Evolutionary conservation across 2,329 filamentous ascomycete genomes (phyloP).

Genomic region (Cytospora piceicola): DNA sequence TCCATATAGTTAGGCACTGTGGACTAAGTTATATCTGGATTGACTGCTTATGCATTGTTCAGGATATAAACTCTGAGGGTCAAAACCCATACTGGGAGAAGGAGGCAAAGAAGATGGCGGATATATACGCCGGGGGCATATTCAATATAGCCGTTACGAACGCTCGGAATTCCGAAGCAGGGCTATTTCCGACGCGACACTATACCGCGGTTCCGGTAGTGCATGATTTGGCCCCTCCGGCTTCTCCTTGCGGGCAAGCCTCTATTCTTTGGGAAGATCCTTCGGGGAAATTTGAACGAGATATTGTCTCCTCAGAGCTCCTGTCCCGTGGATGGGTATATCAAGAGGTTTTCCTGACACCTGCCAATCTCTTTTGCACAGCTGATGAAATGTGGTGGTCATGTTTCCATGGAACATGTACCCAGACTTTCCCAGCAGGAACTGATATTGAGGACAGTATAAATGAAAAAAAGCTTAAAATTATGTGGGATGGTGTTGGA

Average conservation of each 20-base stretch:
- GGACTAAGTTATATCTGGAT: constrained; percentile 11
- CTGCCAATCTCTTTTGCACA: constrained; percentile 15
- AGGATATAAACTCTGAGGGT: background rate
- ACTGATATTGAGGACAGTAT: background rate
- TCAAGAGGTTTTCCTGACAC: constrained; percentile 7
- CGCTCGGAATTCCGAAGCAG: background rate
- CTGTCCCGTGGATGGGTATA: constrained; percentile 18
- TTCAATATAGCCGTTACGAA: constrained; percentile 9
- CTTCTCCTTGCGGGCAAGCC: too few species aligned
- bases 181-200: background rate
- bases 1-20: background rate
- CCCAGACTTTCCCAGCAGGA: background rate
- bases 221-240: background rate
- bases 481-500: background rate
- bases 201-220: background rate
- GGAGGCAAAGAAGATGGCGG: constrained; percentile 10
- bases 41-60: constrained; percentile 8
- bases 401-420: background rate
- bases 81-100: constrained; percentile 5
- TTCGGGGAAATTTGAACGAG: background rate
- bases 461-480: background rate
- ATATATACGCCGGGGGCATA: constrained; percentile 8
- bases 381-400: constrained; percentile 14
- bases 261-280: background rate
- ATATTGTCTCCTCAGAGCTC: constrained; percentile 8